These are phyloP conservation scores for Bisporella sp. DNA, from an alignment of 2,329 filamentous ascomycete genomes.

Conservation along the genomic window DNA sequence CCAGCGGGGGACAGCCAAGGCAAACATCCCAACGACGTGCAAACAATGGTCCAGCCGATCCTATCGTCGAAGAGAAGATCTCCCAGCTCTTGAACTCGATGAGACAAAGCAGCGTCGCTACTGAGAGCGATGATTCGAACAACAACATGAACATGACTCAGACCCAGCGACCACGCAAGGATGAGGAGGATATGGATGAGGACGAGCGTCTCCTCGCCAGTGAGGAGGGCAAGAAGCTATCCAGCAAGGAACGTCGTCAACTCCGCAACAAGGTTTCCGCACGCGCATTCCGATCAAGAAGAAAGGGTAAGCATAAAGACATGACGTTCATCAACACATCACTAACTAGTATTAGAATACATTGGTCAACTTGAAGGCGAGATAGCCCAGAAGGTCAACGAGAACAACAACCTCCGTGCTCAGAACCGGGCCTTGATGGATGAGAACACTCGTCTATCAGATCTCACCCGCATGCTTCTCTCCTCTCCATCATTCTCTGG, in stretches of 20 bases:
- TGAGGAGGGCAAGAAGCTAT: slow-evolving; percentile 98
- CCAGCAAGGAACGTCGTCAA: slow-evolving; percentile 92
- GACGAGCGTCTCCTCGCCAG: slow-evolving; percentile 91
- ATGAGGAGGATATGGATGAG: slow-evolving; percentile 98
- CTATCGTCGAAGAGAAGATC: slow-evolving; percentile 85
- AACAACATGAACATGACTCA: slow-evolving; percentile 46
- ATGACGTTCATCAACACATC: neutral
- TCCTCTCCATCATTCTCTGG: slow-evolving; percentile 76
- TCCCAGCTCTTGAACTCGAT: slow-evolving; percentile 89
- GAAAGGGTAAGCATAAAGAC: slow-evolving; percentile 69
- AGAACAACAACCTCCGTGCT: slow-evolving; percentile 71
- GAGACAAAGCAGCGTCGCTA: slow-evolving; percentile 57
- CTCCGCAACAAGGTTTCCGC: slow-evolving; percentile 99
- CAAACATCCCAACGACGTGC: slow-evolving; percentile 30
- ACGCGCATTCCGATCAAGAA: slow-evolving; percentile 91
- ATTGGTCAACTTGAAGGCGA: slow-evolving; percentile 90
- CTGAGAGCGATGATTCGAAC: slow-evolving; percentile 43
- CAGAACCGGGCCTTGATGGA: slow-evolving; percentile 78
- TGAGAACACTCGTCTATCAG: slow-evolving; percentile 75
- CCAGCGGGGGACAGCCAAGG: slow-evolving; percentile 36
- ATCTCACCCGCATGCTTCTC: slow-evolving; percentile 75
- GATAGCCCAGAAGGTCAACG: slow-evolving; percentile 74
- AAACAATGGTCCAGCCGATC: slow-evolving; percentile 43
- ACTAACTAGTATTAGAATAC: slow-evolving; percentile 73
- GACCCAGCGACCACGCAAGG: slow-evolving; percentile 73